A percentile compares a stretch with the other conserved stretches of the same genome.
Conservation (phyloP, 345 rosid species). For the Zanthoxylum bungeanum region DNA sequence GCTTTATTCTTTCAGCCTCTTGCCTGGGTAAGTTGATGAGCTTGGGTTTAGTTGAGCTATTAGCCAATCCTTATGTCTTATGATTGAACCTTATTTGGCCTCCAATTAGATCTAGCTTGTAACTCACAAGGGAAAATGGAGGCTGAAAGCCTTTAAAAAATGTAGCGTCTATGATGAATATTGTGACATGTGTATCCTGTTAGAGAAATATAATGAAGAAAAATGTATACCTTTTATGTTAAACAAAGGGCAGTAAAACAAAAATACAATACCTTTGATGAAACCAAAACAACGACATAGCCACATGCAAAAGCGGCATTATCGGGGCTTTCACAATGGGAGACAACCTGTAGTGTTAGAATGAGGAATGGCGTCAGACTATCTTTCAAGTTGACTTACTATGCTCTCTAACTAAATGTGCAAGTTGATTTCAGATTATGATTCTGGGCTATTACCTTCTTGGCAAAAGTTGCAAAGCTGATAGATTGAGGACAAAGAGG, state of each 20-base stretch:
- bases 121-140: not conserved
- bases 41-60: not conserved
- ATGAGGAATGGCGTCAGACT: not conserved
- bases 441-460: constrained; percentile 56
- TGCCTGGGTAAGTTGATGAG: not conserved
- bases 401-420: not conserved
- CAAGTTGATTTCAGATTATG: constrained; percentile 4
- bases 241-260: not conserved
- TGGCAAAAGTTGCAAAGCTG: constrained; percentile 64
- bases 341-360: constrained; percentile 54
- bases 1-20: not conserved
- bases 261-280: constrained; percentile 59
- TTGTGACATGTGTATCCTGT: not conserved
- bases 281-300: constrained; percentile 63
- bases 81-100: not conserved
- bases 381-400: not conserved
- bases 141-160: not conserved
- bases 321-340: constrained; percentile 55
- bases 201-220: not conserved
- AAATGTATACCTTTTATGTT: not conserved
- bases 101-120: not conserved
- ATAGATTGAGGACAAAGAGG: constrained; percentile 74
- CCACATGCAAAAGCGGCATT: constrained; percentile 65
- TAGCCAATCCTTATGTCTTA: not conserved
- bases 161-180: not conserved